phyloP scores from a whole-genome alignment of 2,329 filamentous ascomycete species.

The Westerdykella sp. region DNA sequence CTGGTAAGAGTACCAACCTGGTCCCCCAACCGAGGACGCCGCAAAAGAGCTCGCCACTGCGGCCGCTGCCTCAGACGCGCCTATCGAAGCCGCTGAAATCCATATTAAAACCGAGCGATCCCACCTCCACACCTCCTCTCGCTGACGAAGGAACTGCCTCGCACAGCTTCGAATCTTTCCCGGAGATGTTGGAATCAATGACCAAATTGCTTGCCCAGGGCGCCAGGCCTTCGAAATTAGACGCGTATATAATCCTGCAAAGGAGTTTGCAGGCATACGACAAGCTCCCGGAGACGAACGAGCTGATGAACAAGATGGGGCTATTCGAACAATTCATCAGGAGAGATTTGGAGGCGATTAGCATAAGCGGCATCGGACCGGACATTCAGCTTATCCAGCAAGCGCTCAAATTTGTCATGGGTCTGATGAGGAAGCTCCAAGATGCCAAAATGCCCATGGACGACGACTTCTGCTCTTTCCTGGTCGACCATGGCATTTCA shows the following conservation, averaged over 20 bases:
- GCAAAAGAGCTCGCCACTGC: constrained; percentile 39
- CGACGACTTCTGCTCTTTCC: constrained; percentile 71
- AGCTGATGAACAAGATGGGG: constrained; percentile 62
- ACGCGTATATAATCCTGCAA: constrained; percentile 79
- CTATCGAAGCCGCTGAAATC: constrained; percentile 57
- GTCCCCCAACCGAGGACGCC: constrained; percentile 22
- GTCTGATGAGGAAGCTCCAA: constrained; percentile 63
- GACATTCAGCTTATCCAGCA: constrained; percentile 71
- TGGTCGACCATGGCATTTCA: constrained; percentile 74
- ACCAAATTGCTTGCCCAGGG: constrained; percentile 72
- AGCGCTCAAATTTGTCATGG: constrained; percentile 69
- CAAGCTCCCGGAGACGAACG: constrained; percentile 55
- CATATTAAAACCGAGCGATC: constrained; percentile 70
- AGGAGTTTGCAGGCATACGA: constrained; percentile 74
- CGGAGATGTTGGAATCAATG: constrained; percentile 77
- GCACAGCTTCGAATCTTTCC: constrained; percentile 55
- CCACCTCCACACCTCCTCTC: constrained; percentile 29
- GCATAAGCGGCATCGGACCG: constrained; percentile 46
- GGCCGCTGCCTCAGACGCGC: constrained; percentile 45
- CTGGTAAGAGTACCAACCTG: constrained; percentile 32
- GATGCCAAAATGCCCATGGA: constrained; percentile 65
- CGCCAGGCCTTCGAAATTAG: constrained; percentile 66
- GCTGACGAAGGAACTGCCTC: constrained; percentile 37
- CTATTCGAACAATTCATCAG: constrained; percentile 76
- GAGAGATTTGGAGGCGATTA: constrained; percentile 65